Percentiles rank a stretch among this genome's conserved stretches.
phyloP scores from a whole-genome alignment of 331 rosid genomes.

The Acacia concinna region DNA sequence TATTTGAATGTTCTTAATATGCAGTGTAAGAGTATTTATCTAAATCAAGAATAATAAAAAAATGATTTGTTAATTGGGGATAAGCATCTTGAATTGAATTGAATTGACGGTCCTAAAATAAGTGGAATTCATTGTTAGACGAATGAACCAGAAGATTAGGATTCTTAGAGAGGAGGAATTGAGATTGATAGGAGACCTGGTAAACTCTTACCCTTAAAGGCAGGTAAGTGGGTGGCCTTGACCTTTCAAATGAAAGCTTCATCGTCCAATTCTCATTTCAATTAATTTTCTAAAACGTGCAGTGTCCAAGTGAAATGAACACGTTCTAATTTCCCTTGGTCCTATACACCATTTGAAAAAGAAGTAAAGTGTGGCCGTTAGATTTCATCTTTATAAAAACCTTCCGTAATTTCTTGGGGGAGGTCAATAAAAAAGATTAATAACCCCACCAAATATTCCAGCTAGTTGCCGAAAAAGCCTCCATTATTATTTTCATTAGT shows the following conservation, averaged over 20 bases:
- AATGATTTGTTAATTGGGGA: too few relatives aligned
- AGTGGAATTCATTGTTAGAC: neutral
- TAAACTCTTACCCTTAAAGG: neutral
- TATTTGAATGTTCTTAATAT: neutral
- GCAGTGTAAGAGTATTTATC: neutral
- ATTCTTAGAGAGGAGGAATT: neutral
- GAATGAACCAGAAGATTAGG: neutral
- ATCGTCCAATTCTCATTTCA: neutral
- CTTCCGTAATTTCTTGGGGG: conserved; percentile 20
- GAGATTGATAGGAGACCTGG: neutral
- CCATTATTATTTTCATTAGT: neutral
- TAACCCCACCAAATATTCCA: neutral
- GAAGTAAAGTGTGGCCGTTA: conserved; percentile 24
- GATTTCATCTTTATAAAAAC: neutral
- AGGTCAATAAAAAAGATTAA: neutral
- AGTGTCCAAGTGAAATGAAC: conserved; percentile 75
- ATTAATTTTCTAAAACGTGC: neutral
- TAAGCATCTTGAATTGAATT: neutral
- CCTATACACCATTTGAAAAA: neutral
- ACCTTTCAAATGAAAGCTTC: conserved; percentile 22
- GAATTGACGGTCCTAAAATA: neutral
- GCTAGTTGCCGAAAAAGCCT: conserved; percentile 1
- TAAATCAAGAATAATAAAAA: neutral
- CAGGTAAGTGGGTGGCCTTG: conserved; percentile 28
- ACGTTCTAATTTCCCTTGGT: conserved; percentile 23